Evolutionary conservation across 2,329 filamentous ascomycete genomes (phyloP), one percentile per base, ranked within the genome.

Genomic region (Aspergillus chevalieri): DNA sequence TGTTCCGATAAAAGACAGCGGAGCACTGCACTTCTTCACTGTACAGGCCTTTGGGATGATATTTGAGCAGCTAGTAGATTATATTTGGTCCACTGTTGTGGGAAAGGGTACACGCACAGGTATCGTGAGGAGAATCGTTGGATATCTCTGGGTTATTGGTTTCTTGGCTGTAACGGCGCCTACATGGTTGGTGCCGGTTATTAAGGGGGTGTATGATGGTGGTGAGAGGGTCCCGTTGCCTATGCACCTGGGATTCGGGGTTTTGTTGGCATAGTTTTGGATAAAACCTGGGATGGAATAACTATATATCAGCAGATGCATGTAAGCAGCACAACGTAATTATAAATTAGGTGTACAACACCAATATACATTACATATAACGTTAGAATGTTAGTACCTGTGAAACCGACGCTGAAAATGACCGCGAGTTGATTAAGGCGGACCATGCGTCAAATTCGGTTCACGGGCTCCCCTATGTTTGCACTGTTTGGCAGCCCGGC

Each of bases 131-230:
- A 38, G 30, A 6, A 41, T 15, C 1, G 6, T 56, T 1, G 57
- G 56, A 10, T 59, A 52, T 46, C n/a, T 47, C 10, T 59, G 57
- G 57, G 56, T 59, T 1, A 12, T 14, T 6, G 6, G 12, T 6
- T 59, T 60, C 24, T 39, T 60, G 24, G 5, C 52, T 3, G 57
- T 52, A 55, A 46, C 26, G 6, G 41, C 51, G 9, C 56, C 57
- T 1, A 52, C 56, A 3, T 60, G 57, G 57, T 41, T 57, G 22
- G 53, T 56, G 46, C 56, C 57, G 21, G 54, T 60, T 44, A 17
- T 58, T 24, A 30, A 52, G 2, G 28, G 43, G n/a, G 43, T 59
- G 17, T 52, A 47, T 24, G 6, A 12, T 4, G 53, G 55, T 39
- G 56, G 55, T 6, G 48, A 49, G 43, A 39, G 48, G 34, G 43